Conservation (phyloP, 1,284 basidiomycete species). For the Serendipita sp. region DNA sequence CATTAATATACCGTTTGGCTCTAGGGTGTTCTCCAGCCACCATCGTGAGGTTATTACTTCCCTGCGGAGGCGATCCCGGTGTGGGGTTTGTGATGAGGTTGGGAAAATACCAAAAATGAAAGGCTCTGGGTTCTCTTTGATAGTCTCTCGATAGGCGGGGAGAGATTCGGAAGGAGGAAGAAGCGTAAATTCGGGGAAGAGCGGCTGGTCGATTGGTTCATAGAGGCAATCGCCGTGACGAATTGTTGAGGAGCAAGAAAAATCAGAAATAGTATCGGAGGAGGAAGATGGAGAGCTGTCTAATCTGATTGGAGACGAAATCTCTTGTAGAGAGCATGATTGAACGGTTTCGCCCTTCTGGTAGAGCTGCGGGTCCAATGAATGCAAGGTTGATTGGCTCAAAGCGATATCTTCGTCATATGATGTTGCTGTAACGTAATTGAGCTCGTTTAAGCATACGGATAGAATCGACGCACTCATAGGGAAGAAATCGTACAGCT, state of each 20-base stretch:
- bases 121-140: not conserved
- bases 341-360: not conserved
- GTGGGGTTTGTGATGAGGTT: not conserved
- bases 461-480: too few species aligned
- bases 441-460: not conserved
- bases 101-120: not conserved
- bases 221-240: not conserved
- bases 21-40: not conserved
- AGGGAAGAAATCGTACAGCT: too few species aligned
- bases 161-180: not conserved
- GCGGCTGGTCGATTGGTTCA: not conserved
- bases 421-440: not conserved
- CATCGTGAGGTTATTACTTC: not conserved
- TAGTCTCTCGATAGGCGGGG: not conserved
- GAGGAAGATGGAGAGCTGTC: not conserved
- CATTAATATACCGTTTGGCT: not conserved
- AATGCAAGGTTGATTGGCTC: not conserved
- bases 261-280: not conserved
- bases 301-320: not conserved
- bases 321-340: not conserved
- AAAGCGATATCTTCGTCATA: not conserved
- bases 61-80: not conserved
- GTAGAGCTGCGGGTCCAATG: not conserved
- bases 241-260: not conserved
- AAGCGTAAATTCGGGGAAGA: not conserved